Base-by-base conservation (phyloP, 1,284 basidiomycete species). In the Microbotryum lychnidis-dioicae region DNA sequence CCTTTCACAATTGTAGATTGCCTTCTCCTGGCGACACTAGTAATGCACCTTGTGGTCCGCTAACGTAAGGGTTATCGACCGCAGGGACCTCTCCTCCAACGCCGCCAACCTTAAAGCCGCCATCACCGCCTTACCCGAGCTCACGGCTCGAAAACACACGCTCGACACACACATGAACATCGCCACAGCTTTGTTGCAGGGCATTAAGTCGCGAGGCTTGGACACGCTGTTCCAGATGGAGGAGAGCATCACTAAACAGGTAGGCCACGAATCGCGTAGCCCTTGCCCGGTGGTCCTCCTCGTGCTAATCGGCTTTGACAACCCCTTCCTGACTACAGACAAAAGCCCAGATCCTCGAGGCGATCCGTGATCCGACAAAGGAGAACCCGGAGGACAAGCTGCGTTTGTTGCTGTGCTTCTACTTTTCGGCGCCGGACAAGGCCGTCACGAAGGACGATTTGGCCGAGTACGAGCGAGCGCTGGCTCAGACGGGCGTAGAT, bases 121-220 rank as follows among this genome's bases (percentile, higher is more conserved):
- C 4, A 97, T 99, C 74, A 98, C 94, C 1, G 91, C 93, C 61
- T 80, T 99, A n/a, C 96, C 96, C 2, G 94, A 98, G 75, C 80
- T 99, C 50, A 97, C 94, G 4, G 92, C 94, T 21, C 83, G 96
- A 50, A 99, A 99, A 72, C 87, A 91, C 52, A 94, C 90, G 2
- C 82, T 99, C 44, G 96, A 99, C 75, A 92, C 94, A 1, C 94
- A 98, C 73, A 98, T 98, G 93, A 97, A 98, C 77, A 97, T 99
- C 60, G 96, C 96, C 42, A 97, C 94, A 3, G 87, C 94, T 8
- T 78, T 99, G 18, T 78, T 99, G 33, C 92, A 96, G 74, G 87
- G 97, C 23, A 97, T 99, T 79, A 97, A 97, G 79, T 85, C 86
- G 67, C 84, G 96, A 52, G 91, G 91, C 7, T 80, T 99, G 27